Base-by-base conservation (phyloP, 2,329 filamentous ascomycete genomes). In the Capronia americana region DNA sequence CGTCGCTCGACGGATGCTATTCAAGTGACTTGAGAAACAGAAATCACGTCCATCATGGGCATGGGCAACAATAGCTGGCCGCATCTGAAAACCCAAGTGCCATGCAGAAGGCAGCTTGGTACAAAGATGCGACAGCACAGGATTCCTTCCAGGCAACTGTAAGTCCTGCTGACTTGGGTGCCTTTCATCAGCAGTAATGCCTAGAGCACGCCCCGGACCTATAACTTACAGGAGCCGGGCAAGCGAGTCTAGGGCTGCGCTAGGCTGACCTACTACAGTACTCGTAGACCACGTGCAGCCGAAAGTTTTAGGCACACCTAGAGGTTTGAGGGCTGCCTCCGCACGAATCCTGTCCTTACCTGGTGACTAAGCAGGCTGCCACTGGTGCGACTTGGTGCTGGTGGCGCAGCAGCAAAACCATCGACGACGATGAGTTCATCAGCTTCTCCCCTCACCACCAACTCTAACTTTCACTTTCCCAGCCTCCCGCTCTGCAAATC, bases 341-440 rank as follows among this genome's bases (percentile, higher is more conserved):
- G n/a, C n/a, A 44, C 5, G 38, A n/a, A 6, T 7, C 2, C 6
- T n/a, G 14, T n/a, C 11, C 14, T 48, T 11, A 51, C 48, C 7
- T 23, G 48, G 20, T 51, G n/a, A 51, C 48, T 28, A 12, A 28
- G 20, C 48, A 20, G n/a, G 10, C 20, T 23, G 48, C 48, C 46
- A 12, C 30, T 10, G 30, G 30, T 32, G 30, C 10, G 30, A 44
- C 38, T 51, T 51, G 20, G 7, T 8, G 8, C 5, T 12, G 14
- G 48, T 28, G 24, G 20, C 10, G 24, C 48, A 12, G 20, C 48
- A n/a, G 10, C 48, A 26, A 24, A 51, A 51, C 48, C 20, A 34
- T 34, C 14, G 48, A 28, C 48, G 48, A 28, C 48, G 48, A 51
- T 51, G 48, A 51, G 48, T 51, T 51, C 48, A 51, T 28, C 48